Evolutionary conservation across 2,329 filamentous ascomycete species (phyloP), one percentile per base, ranked within the genome.

Genomic region (Scleromitrula shiraiana): DNA sequence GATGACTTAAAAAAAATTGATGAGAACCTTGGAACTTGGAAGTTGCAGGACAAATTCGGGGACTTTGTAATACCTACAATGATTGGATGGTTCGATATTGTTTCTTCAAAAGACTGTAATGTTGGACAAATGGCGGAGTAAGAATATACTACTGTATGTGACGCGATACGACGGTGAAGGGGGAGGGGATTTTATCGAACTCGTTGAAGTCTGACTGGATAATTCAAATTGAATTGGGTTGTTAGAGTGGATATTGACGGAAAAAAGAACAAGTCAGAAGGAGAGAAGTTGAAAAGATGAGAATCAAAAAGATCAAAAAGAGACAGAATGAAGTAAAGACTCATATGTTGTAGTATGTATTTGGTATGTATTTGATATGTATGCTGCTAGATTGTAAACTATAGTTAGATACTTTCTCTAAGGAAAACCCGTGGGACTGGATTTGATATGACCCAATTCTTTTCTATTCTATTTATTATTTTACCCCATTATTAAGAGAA

Each of bases 111-210:
- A 20, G 44, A 46, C 35, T 43, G 46, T 45, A 42, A 36, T 51
- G 55, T 49, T 52, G 51, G 55, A 56, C 54, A 41, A 53, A 50
- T 46, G 47, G 49, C 44, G 45, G 48, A 50, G 35, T 41, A 44
- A 45, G 36, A 37, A 30, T 33, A 35, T 30, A 37, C 35, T 23
- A 38, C 35, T 47, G 45, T 47, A 47, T 37, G 41, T 41, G 40
- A 54, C 44, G 32, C 41, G 37, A 46, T 42, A 49, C 47, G 41
- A 53, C 44, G 51, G 29, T 46, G 44, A 51, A 46, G 23, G n/a
- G 19, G 32, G 46, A 43, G 22, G 30, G 27, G 15, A 46, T 5
- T 14, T 41, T 46, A 41, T 46, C 35, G 37, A 39, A 23, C 15
- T 35, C 41, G 37, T 35, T 36, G 27, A 35, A 39, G 37, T 47